Percentiles rank a stretch among this genome's conserved stretches.
These are phyloP conservation scores for Acacia crassicarpa DNA, from an alignment of 306 rosid species.

Conservation along the genomic window DNA sequence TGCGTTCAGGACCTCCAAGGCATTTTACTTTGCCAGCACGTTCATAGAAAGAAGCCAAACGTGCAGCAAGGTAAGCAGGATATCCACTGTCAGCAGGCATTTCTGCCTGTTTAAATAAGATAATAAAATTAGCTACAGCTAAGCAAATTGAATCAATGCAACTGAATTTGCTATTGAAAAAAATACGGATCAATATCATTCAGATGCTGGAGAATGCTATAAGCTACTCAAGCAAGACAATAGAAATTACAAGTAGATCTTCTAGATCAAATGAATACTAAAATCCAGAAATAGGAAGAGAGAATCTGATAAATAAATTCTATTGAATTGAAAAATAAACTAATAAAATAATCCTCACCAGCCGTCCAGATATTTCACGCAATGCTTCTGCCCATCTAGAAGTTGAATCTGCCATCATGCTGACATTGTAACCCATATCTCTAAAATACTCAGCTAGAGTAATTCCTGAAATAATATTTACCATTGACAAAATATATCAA, in stretches of 20 bases:
- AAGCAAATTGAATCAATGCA: not conserved
- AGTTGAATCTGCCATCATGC: constrained; percentile 99
- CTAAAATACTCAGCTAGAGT: constrained; percentile 97
- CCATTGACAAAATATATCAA: not conserved
- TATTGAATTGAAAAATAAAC: not conserved
- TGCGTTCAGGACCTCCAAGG: constrained; percentile 97
- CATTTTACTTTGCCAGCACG: constrained; percentile 99
- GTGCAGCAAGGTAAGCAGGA: constrained; percentile 99
- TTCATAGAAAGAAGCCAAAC: constrained; percentile 98
- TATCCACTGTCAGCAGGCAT: constrained; percentile 99
- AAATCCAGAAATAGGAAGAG: not conserved
- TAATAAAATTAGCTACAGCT: constrained; percentile 14
- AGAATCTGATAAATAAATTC: constrained; percentile 5
- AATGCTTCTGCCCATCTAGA: constrained; percentile 99
- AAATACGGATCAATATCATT: constrained; percentile 14
- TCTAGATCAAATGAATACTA: constrained; percentile 17
- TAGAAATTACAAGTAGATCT: constrained; percentile 10
- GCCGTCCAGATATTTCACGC: constrained; percentile 99
- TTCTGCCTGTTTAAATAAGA: constrained; percentile 75
- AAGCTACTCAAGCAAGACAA: constrained; percentile 11
- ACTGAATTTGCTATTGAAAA: not conserved
- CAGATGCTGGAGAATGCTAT: not conserved
- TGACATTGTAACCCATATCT: constrained; percentile 99
- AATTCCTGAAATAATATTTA: constrained; percentile 64
- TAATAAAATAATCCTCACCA: constrained; percentile 58